phyloP scores from a whole-genome alignment of 208 protist species.

The Acanthamoeba polyphaga region DNA sequence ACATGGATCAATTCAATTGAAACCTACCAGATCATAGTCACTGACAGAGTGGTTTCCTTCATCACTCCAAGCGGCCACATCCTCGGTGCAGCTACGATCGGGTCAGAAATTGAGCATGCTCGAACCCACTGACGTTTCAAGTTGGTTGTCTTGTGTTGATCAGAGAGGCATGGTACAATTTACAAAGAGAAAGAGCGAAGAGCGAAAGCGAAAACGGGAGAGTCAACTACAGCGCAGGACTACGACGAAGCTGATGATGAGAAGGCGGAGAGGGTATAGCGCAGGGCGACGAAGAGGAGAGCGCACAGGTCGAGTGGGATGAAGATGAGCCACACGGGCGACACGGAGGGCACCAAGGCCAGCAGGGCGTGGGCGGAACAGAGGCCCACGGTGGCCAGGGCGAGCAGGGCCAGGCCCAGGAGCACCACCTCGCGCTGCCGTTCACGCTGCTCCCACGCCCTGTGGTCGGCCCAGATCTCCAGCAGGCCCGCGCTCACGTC shows the following conservation, averaged over 20 bases:
- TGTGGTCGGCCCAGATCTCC: neutral
- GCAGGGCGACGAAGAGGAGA: neutral
- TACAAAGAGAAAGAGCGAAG: no score
- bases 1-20: no score
- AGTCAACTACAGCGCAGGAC: neutral
- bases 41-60: no score
- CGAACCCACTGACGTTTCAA: no score
- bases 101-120: no score
- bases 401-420: neutral
- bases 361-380: neutral
- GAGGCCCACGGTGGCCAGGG: neutral
- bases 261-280: neutral
- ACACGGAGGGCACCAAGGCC: neutral
- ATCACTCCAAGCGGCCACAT: no score
- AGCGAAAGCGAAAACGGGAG: no score
- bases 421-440: neutral
- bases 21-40: no score
- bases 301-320: neutral
- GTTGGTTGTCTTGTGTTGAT: no score
- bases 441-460: neutral
- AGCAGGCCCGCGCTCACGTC: neutral
- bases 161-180: no score
- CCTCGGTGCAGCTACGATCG: no score
- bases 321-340: slow-evolving; percentile 9
- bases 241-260: neutral